Percentiles rank a stretch among this genome's conserved stretches.
phyloP scores from a whole-genome alignment of 306 rosid genomes.

The Elaeagnus macrophylla region DNA sequence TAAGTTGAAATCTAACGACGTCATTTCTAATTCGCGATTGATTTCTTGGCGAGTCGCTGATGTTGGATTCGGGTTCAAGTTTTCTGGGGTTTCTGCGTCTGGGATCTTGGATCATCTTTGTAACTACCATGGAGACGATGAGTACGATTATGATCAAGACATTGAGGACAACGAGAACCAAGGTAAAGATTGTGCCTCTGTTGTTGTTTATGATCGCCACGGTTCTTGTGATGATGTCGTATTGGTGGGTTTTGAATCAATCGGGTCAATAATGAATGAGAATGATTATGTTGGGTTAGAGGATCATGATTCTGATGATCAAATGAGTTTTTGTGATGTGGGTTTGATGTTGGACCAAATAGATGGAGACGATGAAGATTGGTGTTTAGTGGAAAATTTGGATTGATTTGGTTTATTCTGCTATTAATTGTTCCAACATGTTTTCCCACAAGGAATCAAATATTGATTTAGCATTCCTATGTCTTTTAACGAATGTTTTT shows the following conservation, averaged over 20 bases:
- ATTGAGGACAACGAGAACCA: not conserved
- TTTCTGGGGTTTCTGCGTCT: slow-evolving; percentile 23
- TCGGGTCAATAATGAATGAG: not conserved
- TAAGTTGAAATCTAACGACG: slow-evolving; percentile 25
- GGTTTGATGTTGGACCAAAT: slow-evolving; percentile 16
- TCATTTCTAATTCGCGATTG: slow-evolving; percentile 16
- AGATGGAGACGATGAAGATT: slow-evolving; percentile 32
- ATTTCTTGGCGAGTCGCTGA: slow-evolving; percentile 25
- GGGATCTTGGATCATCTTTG: slow-evolving; percentile 24
- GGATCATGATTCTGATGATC: slow-evolving; percentile 9
- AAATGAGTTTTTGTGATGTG: slow-evolving; percentile 18
- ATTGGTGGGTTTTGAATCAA: not conserved
- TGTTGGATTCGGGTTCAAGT: not conserved
- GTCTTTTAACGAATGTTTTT: too few species aligned
- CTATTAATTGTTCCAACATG: too few species aligned
- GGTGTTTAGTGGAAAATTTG: slow-evolving; percentile 49
- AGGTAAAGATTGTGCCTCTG: not conserved
- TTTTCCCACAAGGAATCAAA: too few species aligned
- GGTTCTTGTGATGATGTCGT: slow-evolving; percentile 5
- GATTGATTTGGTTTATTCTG: too few species aligned
- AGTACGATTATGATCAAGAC: slow-evolving; percentile 5
- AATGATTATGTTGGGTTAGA: not conserved
- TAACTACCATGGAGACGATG: too few species aligned
- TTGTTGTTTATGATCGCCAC: not conserved
- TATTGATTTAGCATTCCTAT: too few species aligned